These are phyloP conservation scores for Ophiognomonia clavigignenti-juglandacearum DNA, from an alignment of 2,329 filamentous ascomycete genomes.

Conservation along the genomic window DNA sequence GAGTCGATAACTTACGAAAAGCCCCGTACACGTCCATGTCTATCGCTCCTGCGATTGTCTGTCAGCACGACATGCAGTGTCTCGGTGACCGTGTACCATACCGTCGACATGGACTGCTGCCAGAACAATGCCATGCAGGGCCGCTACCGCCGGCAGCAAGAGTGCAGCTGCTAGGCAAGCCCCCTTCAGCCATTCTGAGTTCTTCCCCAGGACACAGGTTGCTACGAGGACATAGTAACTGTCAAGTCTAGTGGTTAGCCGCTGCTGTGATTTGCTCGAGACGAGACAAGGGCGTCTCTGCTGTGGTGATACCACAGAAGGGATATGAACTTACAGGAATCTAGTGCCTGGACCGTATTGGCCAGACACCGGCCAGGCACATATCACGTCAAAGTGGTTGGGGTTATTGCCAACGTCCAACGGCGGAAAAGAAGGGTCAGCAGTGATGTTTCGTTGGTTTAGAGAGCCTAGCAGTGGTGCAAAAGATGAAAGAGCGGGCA, in stretches of 20 bases:
- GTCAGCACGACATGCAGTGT: neutral
- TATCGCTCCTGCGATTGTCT: constrained; percentile 44
- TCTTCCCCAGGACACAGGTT: constrained; percentile 58
- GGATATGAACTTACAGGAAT: constrained; percentile 36
- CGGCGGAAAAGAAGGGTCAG: neutral
- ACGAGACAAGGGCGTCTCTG: too few relatives aligned
- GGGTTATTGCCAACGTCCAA: too few relatives aligned
- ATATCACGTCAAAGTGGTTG: constrained; percentile 37
- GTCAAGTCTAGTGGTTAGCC: neutral
- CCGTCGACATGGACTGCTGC: constrained; percentile 54
- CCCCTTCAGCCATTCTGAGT: constrained; percentile 55
- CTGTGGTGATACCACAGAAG: neutral
- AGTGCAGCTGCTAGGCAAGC: constrained; percentile 60
- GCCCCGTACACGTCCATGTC: constrained; percentile 67
- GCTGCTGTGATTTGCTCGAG: neutral
- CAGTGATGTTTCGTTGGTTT: neutral
- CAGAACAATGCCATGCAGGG: constrained; percentile 59
- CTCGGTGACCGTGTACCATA: constrained; percentile 28
- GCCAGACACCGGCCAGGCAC: constrained; percentile 51
- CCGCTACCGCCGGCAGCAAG: constrained; percentile 58
- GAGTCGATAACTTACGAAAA: constrained; percentile 35
- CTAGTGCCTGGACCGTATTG: constrained; percentile 53
- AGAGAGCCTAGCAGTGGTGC: neutral
- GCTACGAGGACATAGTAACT: constrained; percentile 62
- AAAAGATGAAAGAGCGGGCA: neutral